Percentiles rank a stretch among this genome's conserved stretches.
Conservation (phyloP, 129 eudicot species). For the Logfia minima region DNA sequence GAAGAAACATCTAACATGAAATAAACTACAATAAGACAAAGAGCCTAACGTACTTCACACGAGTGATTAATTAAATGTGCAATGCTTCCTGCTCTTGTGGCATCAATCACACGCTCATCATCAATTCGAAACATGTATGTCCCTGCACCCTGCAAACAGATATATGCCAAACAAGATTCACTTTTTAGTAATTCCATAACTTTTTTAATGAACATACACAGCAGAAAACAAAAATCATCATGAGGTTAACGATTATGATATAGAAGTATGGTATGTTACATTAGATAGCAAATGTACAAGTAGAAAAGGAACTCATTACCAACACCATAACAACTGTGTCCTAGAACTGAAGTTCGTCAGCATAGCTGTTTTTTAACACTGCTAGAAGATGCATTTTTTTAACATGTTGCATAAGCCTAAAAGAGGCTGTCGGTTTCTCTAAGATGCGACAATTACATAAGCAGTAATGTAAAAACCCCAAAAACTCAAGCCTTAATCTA, state of each 20-base stretch:
- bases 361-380: neutral
- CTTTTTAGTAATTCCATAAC: neutral
- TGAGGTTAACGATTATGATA: neutral
- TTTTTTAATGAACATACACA: neutral
- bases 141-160: constrained; percentile 89
- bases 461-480: neutral
- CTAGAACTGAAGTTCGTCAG: neutral
- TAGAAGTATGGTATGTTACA: neutral
- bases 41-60: constrained; percentile 70
- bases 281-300: neutral
- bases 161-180: constrained; percentile 13
- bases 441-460: too few species aligned
- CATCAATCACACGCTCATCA: constrained; percentile 96
- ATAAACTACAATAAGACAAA: constrained; percentile 13
- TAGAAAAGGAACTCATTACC: neutral
- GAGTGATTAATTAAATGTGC: constrained; percentile 98
- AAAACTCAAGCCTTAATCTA: neutral
- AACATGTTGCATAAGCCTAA: neutral
- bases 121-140: constrained; percentile 95
- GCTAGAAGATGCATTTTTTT: neutral
- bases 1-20: neutral
- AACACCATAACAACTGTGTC: neutral
- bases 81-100: constrained; percentile 98
- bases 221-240: neutral
- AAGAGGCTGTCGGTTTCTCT: too few species aligned